Percentiles rank a stretch among this genome's conserved stretches.
These are phyloP conservation scores for Porogramme epimiltina DNA, from an alignment of 1,284 basidiomycete genomes.

Conservation along the genomic window DNA sequence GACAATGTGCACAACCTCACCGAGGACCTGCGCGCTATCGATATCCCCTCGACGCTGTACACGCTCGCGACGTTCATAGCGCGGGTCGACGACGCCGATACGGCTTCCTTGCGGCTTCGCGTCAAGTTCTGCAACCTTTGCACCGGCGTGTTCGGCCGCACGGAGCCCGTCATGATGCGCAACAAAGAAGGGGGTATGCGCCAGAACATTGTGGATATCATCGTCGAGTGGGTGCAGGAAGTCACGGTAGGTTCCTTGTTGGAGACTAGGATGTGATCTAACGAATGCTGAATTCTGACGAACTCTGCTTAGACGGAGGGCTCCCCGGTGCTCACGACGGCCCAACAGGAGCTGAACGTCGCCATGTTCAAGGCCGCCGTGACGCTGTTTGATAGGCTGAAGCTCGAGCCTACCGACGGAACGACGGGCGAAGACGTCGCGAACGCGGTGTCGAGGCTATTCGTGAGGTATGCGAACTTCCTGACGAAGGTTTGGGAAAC, in stretches of 20 bases:
- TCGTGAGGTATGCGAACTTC: constrained; percentile 74
- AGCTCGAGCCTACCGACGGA: constrained; percentile 63
- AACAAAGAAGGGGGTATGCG: constrained; percentile 61
- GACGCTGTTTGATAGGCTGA: constrained; percentile 75
- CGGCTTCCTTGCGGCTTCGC: constrained; percentile 70
- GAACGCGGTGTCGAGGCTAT: constrained; percentile 75
- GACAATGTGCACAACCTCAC: constrained; percentile 69
- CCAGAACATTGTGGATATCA: constrained; percentile 72
- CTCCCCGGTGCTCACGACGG: background rate
- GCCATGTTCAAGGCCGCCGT: constrained; percentile 73
- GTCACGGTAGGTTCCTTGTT: constrained; percentile 41
- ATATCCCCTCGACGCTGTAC: constrained; percentile 68
- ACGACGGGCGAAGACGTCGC: constrained; percentile 62
- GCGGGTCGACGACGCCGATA: constrained; percentile 55
- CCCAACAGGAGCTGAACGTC: constrained; percentile 67
- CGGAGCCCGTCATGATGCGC: constrained; percentile 61
- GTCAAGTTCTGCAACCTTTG: constrained; percentile 77
- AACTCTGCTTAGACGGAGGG: too few species aligned
- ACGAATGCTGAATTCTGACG: constrained; percentile 2
- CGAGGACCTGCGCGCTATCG: constrained; percentile 63
- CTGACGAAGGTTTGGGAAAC: constrained; percentile 65
- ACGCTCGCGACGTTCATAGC: constrained; percentile 69
- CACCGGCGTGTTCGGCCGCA: constrained; percentile 66
- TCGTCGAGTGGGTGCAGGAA: constrained; percentile 77
- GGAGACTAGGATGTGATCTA: too few species aligned